A percentile compares a stretch with the other conserved stretches of the same genome.
These are phyloP conservation scores for Lenzites betulinus DNA, from an alignment of 768 basidiomycete genomes.

Conservation along the genomic window DNA sequence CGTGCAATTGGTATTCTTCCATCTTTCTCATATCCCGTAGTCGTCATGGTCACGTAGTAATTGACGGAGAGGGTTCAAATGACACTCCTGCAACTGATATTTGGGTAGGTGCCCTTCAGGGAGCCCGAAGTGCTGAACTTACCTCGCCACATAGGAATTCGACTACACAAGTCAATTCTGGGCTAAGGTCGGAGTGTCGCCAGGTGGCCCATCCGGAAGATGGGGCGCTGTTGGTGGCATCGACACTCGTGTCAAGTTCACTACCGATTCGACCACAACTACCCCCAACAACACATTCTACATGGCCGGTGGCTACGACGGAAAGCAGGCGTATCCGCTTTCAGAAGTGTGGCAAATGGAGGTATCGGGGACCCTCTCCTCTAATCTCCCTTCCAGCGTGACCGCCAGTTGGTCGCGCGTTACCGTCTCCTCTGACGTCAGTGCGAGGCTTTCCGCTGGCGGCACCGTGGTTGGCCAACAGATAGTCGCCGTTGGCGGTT, in stretches of 20 bases:
- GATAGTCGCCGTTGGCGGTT: constrained; percentile 65
- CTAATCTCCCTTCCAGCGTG: constrained; percentile 57
- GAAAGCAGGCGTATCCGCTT: constrained; percentile 44
- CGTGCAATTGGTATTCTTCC: not conserved
- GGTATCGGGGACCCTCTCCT: constrained; percentile 69
- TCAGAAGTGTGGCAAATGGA: constrained; percentile 73
- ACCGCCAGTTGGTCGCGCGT: constrained; percentile 61
- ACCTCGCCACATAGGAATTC: constrained; percentile 56
- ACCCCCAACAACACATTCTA: constrained; percentile 74
- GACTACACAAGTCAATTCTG: constrained; percentile 79
- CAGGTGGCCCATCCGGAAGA: constrained; percentile 58
- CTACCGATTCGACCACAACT: constrained; percentile 40
- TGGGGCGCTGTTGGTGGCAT: constrained; percentile 78
- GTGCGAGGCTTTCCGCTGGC: constrained; percentile 51
- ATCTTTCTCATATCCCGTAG: constrained; percentile 38
- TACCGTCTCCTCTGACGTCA: constrained; percentile 37
- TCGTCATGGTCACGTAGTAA: constrained; percentile 71
- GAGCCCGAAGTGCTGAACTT: constrained; percentile 14
- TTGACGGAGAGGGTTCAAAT: constrained; percentile 66
- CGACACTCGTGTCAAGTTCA: constrained; percentile 49
- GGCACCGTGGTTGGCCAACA: constrained; percentile 51
- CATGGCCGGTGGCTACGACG: constrained; percentile 70
- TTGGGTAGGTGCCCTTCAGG: constrained; percentile 57
- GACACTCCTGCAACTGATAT: constrained; percentile 62
- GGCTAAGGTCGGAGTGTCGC: constrained; percentile 56